Evolutionary conservation across 1,139 yeast genomes (phyloP).

Genomic region (Yamadazyma blattariae): DNA sequence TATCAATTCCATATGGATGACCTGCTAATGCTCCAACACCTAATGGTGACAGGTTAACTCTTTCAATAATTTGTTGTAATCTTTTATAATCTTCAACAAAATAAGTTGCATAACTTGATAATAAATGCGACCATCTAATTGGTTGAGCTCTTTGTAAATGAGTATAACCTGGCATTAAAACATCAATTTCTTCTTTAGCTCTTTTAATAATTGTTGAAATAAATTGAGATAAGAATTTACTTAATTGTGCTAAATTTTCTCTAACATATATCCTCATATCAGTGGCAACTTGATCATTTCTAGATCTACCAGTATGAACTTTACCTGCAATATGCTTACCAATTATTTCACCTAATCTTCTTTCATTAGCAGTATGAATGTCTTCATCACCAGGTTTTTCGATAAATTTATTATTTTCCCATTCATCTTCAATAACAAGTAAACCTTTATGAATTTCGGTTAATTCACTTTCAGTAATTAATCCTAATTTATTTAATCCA

Average conservation of each 20-base stretch:
- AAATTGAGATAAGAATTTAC: slow-evolving; percentile 56
- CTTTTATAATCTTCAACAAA: slow-evolving; percentile 88
- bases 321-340: slow-evolving; percentile 94
- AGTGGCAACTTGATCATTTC: slow-evolving; percentile 98
- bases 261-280: slow-evolving; percentile 95
- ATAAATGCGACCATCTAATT: slow-evolving; percentile 98
- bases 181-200: slow-evolving; percentile 82
- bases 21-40: slow-evolving; percentile 99
- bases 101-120: slow-evolving; percentile 91
- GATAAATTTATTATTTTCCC: slow-evolving; percentile 71
- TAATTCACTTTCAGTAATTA: slow-evolving; percentile 70
- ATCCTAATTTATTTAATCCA: slow-evolving; percentile 77
- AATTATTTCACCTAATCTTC: slow-evolving; percentile 93
- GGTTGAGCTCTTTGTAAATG: slow-evolving; percentile 99
- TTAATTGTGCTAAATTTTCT: slow-evolving; percentile 61
- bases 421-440: slow-evolving; percentile 66
- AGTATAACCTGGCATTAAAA: slow-evolving; percentile 97
- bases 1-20: slow-evolving; percentile 96
- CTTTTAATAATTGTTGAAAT: slow-evolving; percentile 68
- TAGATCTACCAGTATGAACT: slow-evolving; percentile 96
- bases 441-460: slow-evolving; percentile 80
- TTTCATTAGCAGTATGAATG: slow-evolving; percentile 97
- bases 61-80: slow-evolving; percentile 70
- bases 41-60: slow-evolving; percentile 86
- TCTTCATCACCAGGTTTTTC: slow-evolving; percentile 96